Conservation (phyloP, 1,139 yeast species). For the Taphrina populina region DNA sequence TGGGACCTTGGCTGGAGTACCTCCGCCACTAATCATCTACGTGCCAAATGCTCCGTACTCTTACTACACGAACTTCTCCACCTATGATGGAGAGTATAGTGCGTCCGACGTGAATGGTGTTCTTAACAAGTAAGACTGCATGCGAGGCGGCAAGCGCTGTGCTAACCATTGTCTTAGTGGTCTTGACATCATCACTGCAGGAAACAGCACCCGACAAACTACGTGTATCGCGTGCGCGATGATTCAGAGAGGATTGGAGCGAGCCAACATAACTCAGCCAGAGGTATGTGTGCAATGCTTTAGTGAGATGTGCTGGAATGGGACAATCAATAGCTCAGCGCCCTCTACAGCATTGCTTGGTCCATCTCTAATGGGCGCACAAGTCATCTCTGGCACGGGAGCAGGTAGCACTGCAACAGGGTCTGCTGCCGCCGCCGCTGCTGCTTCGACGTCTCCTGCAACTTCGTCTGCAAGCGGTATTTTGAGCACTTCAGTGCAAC, state of each 20-base stretch:
- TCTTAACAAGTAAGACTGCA: slow-evolving; percentile 36
- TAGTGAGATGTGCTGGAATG: slow-evolving; percentile 78
- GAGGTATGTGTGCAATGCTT: slow-evolving; percentile 75
- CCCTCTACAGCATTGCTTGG: slow-evolving; percentile 14
- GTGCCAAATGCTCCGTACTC: slow-evolving; percentile 70
- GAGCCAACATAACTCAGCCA: slow-evolving; percentile 61
- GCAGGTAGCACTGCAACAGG: neutral
- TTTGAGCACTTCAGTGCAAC: no score
- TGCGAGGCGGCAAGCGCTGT: neutral
- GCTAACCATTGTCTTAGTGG: slow-evolving; percentile 60
- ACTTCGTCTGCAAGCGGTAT: no score
- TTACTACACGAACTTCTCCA: slow-evolving; percentile 66
- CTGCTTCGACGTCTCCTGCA: slow-evolving; percentile 1
- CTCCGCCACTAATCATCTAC: slow-evolving; percentile 75
- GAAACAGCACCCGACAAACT: slow-evolving; percentile 73
- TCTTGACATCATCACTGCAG: slow-evolving; percentile 70
- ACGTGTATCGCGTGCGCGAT: slow-evolving; percentile 89
- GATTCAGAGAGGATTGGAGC: slow-evolving; percentile 75
- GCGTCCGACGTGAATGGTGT: slow-evolving; percentile 59
- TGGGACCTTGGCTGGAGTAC: slow-evolving; percentile 41
- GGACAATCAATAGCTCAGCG: slow-evolving; percentile 41
- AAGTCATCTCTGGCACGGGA: slow-evolving; percentile 15
- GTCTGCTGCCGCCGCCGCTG: slow-evolving; percentile 1
- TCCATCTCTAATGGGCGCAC: slow-evolving; percentile 23
- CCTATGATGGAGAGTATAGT: slow-evolving; percentile 64